Conservation (phyloP, 2,329 filamentous ascomycete genomes). For the Claviceps cyperi region DNA sequence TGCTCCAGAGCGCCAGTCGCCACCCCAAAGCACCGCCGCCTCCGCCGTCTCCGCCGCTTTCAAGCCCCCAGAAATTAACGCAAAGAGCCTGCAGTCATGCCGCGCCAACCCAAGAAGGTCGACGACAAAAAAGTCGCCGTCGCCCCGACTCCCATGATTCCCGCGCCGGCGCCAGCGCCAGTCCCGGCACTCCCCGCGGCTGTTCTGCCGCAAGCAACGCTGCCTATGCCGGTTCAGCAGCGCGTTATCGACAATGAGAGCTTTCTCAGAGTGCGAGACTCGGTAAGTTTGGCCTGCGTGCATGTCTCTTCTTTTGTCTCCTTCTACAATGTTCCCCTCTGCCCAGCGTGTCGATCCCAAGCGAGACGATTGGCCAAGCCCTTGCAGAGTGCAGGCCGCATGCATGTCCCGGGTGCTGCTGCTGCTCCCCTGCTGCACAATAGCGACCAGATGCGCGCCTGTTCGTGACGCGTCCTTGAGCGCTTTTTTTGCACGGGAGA, state of each 20-base stretch:
- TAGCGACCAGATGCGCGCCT: neutral
- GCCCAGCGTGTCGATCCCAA: neutral
- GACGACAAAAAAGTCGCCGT: conserved; percentile 23
- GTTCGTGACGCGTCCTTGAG: too few relatives aligned
- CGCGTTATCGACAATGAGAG: conserved; percentile 53
- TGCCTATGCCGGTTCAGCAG: conserved; percentile 12
- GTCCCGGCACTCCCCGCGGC: neutral
- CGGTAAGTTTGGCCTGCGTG: conserved; percentile 41
- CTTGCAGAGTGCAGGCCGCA: neutral
- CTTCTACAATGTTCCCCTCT: neutral
- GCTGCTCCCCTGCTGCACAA: neutral
- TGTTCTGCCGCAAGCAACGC: conserved; percentile 6
- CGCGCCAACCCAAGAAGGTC: conserved; percentile 31
- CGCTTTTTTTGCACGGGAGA: too few relatives aligned
- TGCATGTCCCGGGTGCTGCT: neutral
- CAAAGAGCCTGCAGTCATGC: conserved; percentile 19
- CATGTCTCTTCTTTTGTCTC: conserved; percentile 2
- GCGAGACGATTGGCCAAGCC: neutral
- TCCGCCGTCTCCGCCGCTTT: neutral
- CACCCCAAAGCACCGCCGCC: neutral
- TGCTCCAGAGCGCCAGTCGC: conserved; percentile 2
- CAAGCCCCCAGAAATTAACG: neutral
- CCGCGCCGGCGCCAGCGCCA: neutral
- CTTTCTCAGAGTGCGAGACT: conserved; percentile 68
- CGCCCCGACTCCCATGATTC: conserved; percentile 16